A percentile compares a stretch with the other conserved stretches of the same genome.
Evolutionary conservation across 2,329 filamentous ascomycete genomes (phyloP).

Genomic region (Fusarium chuoi): DNA sequence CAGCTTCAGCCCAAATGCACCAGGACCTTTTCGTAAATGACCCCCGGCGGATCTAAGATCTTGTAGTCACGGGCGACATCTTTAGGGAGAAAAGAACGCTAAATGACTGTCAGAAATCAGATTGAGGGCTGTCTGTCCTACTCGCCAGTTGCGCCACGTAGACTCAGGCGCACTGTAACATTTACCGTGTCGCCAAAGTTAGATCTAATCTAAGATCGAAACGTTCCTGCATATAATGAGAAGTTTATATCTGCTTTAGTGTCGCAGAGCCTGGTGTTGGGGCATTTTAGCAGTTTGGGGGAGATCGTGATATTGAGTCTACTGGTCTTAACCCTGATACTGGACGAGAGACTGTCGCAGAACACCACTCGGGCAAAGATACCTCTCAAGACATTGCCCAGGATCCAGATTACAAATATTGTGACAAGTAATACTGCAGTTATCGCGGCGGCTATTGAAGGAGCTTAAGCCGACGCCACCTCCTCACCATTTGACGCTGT

Average conservation of each 20-base stretch:
- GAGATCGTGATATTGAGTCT: not conserved
- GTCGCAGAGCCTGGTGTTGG: too few relatives aligned
- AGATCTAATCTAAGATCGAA: not conserved
- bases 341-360: not conserved
- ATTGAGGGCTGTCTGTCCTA: not conserved
- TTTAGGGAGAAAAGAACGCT: not conserved
- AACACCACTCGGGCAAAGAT: not conserved
- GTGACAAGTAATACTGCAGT: not conserved
- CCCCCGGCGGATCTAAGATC: not conserved
- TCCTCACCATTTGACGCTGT: not conserved
- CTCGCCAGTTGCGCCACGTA: not conserved
- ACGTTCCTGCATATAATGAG: not conserved
- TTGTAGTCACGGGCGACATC: too few relatives aligned
- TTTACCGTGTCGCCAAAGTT: not conserved
- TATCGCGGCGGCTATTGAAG: not conserved
- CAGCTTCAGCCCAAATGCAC: not conserved
- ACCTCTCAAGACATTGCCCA: not conserved
- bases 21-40: not conserved
- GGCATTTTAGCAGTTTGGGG: fast-evolving
- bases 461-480: not conserved
- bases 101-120: not conserved
- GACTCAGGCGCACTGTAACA: not conserved
- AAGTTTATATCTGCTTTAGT: not conserved
- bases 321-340: not conserved
- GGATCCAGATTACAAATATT: not conserved